These are phyloP conservation scores for Euphorbia celastroides DNA, from an alignment of 441 rosid species.

Conservation along the genomic window DNA sequence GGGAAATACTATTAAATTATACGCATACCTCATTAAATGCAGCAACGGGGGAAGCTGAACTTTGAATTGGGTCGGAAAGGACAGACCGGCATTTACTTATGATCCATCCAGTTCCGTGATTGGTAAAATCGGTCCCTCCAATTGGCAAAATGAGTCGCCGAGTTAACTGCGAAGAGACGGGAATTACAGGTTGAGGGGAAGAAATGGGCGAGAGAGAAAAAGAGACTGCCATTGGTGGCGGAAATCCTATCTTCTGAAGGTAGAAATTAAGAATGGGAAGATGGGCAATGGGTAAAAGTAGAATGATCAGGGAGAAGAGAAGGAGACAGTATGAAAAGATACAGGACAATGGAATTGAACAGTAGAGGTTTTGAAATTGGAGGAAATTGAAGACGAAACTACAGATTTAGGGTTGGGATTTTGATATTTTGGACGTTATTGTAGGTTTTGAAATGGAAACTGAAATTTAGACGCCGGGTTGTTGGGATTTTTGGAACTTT, in stretches of 20 bases:
- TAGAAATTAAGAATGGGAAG: not conserved
- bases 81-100: constrained; percentile 18
- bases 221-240: constrained; percentile 8
- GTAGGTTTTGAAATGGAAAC: no score
- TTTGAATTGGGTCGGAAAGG: constrained; percentile 25
- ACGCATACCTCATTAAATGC: constrained; percentile 50
- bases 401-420: not conserved
- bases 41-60: constrained; percentile 24
- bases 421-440: no score
- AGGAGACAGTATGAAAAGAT: not conserved
- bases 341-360: not conserved
- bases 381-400: not conserved
- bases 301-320: not conserved
- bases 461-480: no score
- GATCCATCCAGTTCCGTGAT: not conserved
- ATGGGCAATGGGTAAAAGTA: not conserved
- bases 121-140: no score
- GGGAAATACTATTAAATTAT: not conserved
- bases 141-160: constrained; percentile 4
- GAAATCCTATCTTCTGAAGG: not conserved
- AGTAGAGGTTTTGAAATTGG: not conserved
- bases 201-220: constrained; percentile 21
- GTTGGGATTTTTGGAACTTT: no score
- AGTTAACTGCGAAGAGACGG: constrained; percentile 1
- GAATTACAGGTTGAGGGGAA: not conserved